phyloP scores from a whole-genome alignment of 305 asterid species.

The Fraxinus greggii region DNA sequence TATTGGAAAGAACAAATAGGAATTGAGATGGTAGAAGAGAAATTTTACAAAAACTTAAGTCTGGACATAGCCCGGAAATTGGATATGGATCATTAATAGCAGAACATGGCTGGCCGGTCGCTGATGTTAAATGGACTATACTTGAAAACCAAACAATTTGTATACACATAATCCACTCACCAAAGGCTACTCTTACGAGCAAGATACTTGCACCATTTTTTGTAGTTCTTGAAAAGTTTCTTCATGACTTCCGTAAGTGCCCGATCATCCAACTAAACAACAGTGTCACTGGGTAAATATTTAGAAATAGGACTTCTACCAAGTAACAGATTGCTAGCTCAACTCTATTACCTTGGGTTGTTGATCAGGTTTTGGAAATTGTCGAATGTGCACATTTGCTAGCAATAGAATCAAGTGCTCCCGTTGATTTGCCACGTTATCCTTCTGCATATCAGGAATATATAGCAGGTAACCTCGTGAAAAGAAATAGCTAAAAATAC shows the following conservation, averaged over 20 bases:
- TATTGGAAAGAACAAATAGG: slow-evolving; percentile 32
- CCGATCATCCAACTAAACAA: slow-evolving; percentile 79
- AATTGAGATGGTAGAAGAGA: slow-evolving; percentile 16
- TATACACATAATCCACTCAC: slow-evolving; percentile 44
- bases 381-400: slow-evolving; percentile 95
- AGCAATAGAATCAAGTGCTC: slow-evolving; percentile 92
- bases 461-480: neutral
- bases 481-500: neutral
- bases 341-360: slow-evolving; percentile 71
- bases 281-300: slow-evolving; percentile 12
- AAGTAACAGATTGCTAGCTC: slow-evolving; percentile 10
- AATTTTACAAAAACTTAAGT: neutral
- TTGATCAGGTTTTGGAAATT: slow-evolving; percentile 83
- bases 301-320: slow-evolving; percentile 11
- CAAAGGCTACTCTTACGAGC: slow-evolving; percentile 97
- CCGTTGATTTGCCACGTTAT: slow-evolving; percentile 87
- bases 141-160: neutral
- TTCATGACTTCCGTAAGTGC: slow-evolving; percentile 94
- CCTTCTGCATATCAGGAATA: slow-evolving; percentile 62
- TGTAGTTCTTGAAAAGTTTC: slow-evolving; percentile 93
- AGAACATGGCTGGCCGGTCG: slow-evolving; percentile 13
- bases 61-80: neutral
- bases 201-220: slow-evolving; percentile 96
- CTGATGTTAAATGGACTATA: neutral
- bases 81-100: neutral